Conservation (phyloP, 441 rosid genomes). For the Hura crepitans region DNA sequence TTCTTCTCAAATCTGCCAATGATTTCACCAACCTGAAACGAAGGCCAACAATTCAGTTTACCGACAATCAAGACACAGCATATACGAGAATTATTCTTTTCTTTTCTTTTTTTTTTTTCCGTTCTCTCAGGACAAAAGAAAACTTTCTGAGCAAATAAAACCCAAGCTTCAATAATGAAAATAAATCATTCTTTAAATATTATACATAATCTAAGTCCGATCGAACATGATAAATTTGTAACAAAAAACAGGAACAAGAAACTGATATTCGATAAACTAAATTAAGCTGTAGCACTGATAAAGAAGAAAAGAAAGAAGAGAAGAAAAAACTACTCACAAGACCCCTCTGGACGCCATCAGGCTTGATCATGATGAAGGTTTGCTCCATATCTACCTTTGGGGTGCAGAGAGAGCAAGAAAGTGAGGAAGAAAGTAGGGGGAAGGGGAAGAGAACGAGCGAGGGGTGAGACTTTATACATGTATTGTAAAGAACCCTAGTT, state of each 20-base stretch:
- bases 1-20: constrained; percentile 86
- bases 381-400: constrained; percentile 54
- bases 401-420: neutral
- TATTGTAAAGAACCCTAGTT: constrained; percentile 11
- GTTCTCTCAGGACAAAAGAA: too few species aligned
- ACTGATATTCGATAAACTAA: neutral
- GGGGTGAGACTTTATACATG: neutral
- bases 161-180: too few species aligned
- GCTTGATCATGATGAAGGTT: constrained; percentile 93
- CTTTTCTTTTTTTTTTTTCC: neutral
- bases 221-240: neutral
- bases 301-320: neutral
- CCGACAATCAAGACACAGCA: neutral
- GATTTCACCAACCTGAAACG: constrained; percentile 71
- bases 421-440: neutral
- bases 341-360: constrained; percentile 90
- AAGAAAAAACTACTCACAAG: constrained; percentile 57
- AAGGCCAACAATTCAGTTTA: neutral
- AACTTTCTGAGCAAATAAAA: too few species aligned
- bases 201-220: neutral
- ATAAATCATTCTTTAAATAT: neutral
- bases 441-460: too few species aligned
- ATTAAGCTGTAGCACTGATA: neutral
- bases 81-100: neutral
- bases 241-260: neutral